These are phyloP conservation scores for Botryotinia calthae DNA, from an alignment of 2,329 filamentous ascomycete species.

Conservation along the genomic window DNA sequence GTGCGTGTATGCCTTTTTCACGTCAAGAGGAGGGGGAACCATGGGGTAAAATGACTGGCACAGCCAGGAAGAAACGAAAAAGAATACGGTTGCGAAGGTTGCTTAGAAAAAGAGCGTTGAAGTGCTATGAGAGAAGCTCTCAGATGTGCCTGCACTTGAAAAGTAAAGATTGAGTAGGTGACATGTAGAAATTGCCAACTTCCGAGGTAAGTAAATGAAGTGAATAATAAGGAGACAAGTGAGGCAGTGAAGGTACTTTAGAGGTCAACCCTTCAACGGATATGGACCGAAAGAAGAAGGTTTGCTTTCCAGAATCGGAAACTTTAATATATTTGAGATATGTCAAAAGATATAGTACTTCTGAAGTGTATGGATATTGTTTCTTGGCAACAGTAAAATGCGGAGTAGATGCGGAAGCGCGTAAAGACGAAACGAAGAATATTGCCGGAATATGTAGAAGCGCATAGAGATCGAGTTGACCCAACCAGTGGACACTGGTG, in stretches of 20 bases:
- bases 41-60: slow-evolving; percentile 30
- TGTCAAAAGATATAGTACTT: slow-evolving; percentile 29
- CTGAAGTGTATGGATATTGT: neutral
- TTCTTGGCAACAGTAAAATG: slow-evolving; percentile 11
- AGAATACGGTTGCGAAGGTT: slow-evolving; percentile 27
- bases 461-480: neutral
- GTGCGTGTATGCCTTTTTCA: slow-evolving; percentile 41
- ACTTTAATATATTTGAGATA: slow-evolving; percentile 17
- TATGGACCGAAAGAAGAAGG: slow-evolving; percentile 7
- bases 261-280: slow-evolving; percentile 3
- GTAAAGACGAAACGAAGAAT: slow-evolving; percentile 15
- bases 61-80: slow-evolving; percentile 32
- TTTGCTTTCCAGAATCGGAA: neutral
- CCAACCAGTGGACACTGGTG: neutral
- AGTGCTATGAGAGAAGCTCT: slow-evolving; percentile 20
- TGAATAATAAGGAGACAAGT: neutral
- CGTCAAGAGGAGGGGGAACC: slow-evolving; percentile 36
- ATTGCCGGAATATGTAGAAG: slow-evolving; percentile 9
- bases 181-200: slow-evolving; percentile 7
- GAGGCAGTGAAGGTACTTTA: neutral
- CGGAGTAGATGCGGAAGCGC: slow-evolving; percentile 8
- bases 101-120: slow-evolving; percentile 24
- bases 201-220: slow-evolving; percentile 7
- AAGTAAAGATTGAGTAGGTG: slow-evolving; percentile 12
- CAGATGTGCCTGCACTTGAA: slow-evolving; percentile 33